Conservation (phyloP, 352 stramenopile species). For the Phytophthora lateralis region DNA sequence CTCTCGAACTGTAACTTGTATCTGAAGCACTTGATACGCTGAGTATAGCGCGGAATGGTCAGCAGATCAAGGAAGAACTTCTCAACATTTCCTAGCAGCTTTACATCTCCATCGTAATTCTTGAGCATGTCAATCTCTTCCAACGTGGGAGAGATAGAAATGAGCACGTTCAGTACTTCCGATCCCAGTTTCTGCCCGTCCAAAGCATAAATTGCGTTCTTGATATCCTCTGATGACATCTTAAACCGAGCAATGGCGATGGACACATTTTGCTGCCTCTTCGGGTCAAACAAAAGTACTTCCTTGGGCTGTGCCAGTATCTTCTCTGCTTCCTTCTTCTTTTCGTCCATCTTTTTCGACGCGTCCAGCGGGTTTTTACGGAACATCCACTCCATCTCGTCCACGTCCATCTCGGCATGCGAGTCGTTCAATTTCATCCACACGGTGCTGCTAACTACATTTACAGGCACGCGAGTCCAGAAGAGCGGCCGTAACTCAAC, state of each 20-base stretch:
- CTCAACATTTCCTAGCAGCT: conserved; percentile 87
- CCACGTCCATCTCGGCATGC: conserved; percentile 68
- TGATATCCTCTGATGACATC: conserved; percentile 90
- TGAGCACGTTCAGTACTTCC: conserved; percentile 88
- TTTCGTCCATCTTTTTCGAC: conserved; percentile 79
- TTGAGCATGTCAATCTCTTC: conserved; percentile 92
- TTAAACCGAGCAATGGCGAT: conserved; percentile 96
- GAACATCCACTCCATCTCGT: conserved; percentile 91
- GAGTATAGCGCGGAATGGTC: conserved; percentile 86
- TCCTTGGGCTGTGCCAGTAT: conserved; percentile 50
- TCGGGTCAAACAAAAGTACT: conserved; percentile 94
- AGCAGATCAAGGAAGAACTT: conserved; percentile 90
- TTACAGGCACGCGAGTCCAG: conserved; percentile 88
- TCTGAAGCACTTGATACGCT: conserved; percentile 88
- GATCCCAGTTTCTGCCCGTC: conserved; percentile 75
- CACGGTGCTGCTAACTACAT: conserved; percentile 86
- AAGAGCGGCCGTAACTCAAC: conserved; percentile 89
- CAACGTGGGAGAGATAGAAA: conserved; percentile 86
- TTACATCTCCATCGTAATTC: conserved; percentile 90
- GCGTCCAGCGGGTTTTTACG: conserved; percentile 76
- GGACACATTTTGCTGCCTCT: conserved; percentile 97
- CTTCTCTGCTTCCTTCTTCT: conserved; percentile 74
- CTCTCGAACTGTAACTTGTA: conserved; percentile 90
- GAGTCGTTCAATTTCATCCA: conserved; percentile 87
- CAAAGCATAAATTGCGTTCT: conserved; percentile 83